Conservation (phyloP, 2,329 filamentous ascomycete genomes). For the Alternaria arborescens region DNA sequence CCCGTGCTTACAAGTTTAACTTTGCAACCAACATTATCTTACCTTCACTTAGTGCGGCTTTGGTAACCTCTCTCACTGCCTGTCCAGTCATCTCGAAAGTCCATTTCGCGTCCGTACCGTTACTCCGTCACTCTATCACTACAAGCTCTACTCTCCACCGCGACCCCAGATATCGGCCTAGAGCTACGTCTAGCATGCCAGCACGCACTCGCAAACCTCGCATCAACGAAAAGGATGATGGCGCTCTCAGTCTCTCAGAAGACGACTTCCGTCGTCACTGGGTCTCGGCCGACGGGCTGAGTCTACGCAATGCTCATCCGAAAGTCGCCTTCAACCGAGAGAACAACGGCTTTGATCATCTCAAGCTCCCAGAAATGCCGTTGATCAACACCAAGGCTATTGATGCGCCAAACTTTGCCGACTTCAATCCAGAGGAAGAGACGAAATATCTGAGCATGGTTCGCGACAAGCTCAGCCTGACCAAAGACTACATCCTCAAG, state of each 20-base stretch:
- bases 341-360: conserved; percentile 5
- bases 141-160: not conserved
- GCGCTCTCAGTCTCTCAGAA: not conserved
- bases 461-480: not conserved
- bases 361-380: not conserved
- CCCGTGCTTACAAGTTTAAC: not conserved
- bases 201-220: not conserved
- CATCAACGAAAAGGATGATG: not conserved
- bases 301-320: conserved; percentile 1
- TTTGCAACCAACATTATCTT: not conserved
- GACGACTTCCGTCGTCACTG: not conserved
- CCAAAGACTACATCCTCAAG: conserved; percentile 1
- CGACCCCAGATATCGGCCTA: not conserved
- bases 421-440: not conserved
- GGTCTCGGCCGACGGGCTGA: not conserved
- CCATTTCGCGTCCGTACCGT: not conserved
- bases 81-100: not conserved
- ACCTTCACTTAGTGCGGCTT: not conserved
- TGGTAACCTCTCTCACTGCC: not conserved
- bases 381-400: not conserved
- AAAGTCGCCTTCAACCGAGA: conserved; percentile 1
- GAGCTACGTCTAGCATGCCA: not conserved
- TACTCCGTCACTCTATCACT: not conserved
- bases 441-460: not conserved
- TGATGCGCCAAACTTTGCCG: not conserved